Evolutionary conservation across 1,284 basidiomycete species (phyloP).

Genomic region (Inonotus obliquus): DNA sequence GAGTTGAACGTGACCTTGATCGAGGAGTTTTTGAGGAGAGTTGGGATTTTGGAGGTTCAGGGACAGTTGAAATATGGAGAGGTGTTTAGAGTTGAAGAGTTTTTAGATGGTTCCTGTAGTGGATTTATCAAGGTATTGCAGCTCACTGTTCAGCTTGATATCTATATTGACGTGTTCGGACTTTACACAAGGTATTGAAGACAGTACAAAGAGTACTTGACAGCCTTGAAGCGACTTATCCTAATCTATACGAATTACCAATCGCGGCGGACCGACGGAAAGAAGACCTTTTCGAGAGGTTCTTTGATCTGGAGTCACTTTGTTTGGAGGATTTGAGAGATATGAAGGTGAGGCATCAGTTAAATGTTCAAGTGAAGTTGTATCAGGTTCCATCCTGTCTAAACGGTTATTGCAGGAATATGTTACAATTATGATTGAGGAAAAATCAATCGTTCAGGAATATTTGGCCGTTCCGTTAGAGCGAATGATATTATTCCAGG

Average conservation of each 20-base stretch:
- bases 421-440: background rate
- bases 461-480: constrained; percentile 5
- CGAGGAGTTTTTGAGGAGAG: constrained; percentile 31
- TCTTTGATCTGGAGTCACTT: constrained; percentile 15
- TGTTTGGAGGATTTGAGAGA: constrained; percentile 3
- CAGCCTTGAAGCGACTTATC: constrained; percentile 33
- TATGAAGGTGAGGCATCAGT: constrained; percentile 1
- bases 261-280: constrained; percentile 24
- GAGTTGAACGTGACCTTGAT: constrained; percentile 20
- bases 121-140: constrained; percentile 34
- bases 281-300: constrained; percentile 26
- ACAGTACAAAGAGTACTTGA: constrained; percentile 31
- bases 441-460: background rate
- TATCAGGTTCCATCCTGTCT: too few relatives aligned
- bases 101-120: constrained; percentile 29
- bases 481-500: constrained; percentile 8
- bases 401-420: background rate
- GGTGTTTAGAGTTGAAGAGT: constrained; percentile 33
- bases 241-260: constrained; percentile 33
- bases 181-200: constrained; percentile 29
- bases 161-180: background rate
- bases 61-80: constrained; percentile 34
- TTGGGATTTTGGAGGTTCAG: constrained; percentile 33
- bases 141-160: background rate
- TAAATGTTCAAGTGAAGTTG: too few relatives aligned